Conservation (phyloP, 176 grass and related monocot genomes). For the Oropetium thomaeum region DNA sequence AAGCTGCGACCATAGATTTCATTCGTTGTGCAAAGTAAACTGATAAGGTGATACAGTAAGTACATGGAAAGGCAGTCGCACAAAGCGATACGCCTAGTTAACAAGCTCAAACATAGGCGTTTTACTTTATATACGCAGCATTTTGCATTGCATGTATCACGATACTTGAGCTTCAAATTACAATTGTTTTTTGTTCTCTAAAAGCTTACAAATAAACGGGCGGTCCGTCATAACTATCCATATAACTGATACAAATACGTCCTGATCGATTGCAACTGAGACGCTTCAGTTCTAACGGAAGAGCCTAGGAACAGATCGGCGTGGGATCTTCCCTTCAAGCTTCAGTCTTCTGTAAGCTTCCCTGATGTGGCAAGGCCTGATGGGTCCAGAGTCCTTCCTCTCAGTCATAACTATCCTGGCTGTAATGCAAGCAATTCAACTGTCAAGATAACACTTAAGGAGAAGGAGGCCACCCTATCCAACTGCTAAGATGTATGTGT, state of each 20-base stretch:
- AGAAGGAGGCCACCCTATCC: not conserved
- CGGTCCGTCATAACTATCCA: not conserved
- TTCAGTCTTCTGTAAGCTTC: conserved; percentile 89
- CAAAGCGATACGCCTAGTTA: not conserved
- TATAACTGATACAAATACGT: not conserved
- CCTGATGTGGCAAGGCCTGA: conserved; percentile 91
- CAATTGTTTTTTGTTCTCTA: not conserved
- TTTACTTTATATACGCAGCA: not conserved
- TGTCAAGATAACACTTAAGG: not conserved
- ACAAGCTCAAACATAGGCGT: not conserved
- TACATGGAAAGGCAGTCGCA: not conserved
- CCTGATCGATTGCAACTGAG: not conserved
- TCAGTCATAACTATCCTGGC: conserved; percentile 81
- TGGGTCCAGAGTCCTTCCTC: conserved; percentile 80
- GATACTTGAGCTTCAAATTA: not conserved
- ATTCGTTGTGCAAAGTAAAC: not conserved
- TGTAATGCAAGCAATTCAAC: conserved; percentile 39
- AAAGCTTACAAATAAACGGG: not conserved
- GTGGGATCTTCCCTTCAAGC: conserved; percentile 75
- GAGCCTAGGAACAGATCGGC: conserved; percentile 65
- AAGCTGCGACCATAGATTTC: not conserved
- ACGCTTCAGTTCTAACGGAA: conserved; percentile 53
- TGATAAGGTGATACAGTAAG: no score
- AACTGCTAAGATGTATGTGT: no score
- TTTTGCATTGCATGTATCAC: not conserved